phyloP scores from a whole-genome alignment of 2,329 filamentous ascomycete species.

The Escovopsis weberi region DNA sequence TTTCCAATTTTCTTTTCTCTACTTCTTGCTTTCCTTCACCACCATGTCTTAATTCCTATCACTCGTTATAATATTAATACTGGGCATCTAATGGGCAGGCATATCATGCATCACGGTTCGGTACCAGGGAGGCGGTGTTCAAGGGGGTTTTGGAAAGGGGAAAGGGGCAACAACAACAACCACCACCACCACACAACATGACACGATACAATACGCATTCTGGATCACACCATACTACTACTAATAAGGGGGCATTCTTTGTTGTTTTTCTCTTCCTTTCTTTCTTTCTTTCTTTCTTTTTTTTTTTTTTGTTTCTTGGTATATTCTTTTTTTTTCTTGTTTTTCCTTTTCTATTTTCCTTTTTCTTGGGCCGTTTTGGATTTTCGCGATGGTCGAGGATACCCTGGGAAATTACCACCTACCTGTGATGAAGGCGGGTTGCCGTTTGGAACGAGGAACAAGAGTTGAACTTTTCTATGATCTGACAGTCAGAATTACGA shows the following conservation, averaged over 20 bases:
- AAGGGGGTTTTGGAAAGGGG: too few relatives aligned
- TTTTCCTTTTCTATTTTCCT: too few relatives aligned
- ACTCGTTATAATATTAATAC: too few relatives aligned
- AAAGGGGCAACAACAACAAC: too few relatives aligned
- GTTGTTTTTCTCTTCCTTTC: too few relatives aligned
- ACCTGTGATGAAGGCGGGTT: slow-evolving; percentile 5
- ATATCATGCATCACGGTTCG: slow-evolving; percentile 4
- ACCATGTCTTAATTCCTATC: not conserved
- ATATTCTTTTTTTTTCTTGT: too few relatives aligned
- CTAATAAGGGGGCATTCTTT: slow-evolving; percentile 4
- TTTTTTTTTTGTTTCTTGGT: too few relatives aligned
- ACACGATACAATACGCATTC: too few relatives aligned
- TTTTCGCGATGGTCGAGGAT: too few relatives aligned
- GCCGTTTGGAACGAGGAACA: slow-evolving; percentile 2
- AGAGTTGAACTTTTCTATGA: slow-evolving; percentile 2
- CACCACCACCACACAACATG: slow-evolving; percentile 1
- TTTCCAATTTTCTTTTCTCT: not conserved
- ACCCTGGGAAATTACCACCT: slow-evolving; percentile 7
- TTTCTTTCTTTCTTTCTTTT: too few relatives aligned
- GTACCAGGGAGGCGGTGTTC: not conserved
- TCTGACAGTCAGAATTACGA: too few relatives aligned
- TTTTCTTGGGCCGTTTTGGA: too few relatives aligned
- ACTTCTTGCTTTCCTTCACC: not conserved
- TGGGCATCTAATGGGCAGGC: slow-evolving; percentile 1
- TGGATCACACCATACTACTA: slow-evolving; percentile 3